phyloP scores from a whole-genome alignment of 1,284 basidiomycete species.

The Stereum hirsutum region DNA sequence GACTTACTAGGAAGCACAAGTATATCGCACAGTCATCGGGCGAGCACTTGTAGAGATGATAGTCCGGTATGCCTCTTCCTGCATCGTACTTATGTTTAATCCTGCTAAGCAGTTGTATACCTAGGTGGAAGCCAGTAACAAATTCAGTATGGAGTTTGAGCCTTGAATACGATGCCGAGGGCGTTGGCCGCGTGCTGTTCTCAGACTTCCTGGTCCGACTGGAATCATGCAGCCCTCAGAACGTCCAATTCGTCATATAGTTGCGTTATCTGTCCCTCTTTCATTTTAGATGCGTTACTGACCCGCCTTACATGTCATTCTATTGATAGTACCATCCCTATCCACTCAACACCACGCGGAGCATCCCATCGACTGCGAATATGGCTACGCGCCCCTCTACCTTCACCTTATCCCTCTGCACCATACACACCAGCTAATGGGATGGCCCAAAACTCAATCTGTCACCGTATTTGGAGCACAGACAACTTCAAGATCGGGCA shows the following conservation, averaged over 20 bases:
- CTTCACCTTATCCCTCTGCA: slow-evolving; percentile 7
- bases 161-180: slow-evolving; percentile 50
- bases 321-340: slow-evolving; percentile 35
- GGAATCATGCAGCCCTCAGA: slow-evolving; percentile 36
- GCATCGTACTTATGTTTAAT: background rate
- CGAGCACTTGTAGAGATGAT: slow-evolving; percentile 42
- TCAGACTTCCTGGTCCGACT: slow-evolving; percentile 34
- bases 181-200: slow-evolving; percentile 41
- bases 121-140: slow-evolving; percentile 8
- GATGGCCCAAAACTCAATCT: slow-evolving; percentile 38
- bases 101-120: background rate
- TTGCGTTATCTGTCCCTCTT: slow-evolving; percentile 21
- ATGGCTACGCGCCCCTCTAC: slow-evolving; percentile 35
- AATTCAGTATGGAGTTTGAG: slow-evolving; percentile 37
- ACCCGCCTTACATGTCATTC: background rate
- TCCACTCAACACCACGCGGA: slow-evolving; percentile 37
- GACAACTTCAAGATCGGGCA: slow-evolving; percentile 52
- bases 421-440: slow-evolving; percentile 19
- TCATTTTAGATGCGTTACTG: background rate
- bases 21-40: slow-evolving; percentile 44
- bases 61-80: slow-evolving; percentile 26
- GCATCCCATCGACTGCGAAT: slow-evolving; percentile 50
- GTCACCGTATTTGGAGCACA: slow-evolving; percentile 51
- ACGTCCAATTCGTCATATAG: slow-evolving; percentile 48
- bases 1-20: slow-evolving; percentile 31